A percentile compares a stretch with the other conserved stretches of the same genome.
phyloP scores from a whole-genome alignment of 768 basidiomycete species.

The Botryobasidium botryosum region DNA sequence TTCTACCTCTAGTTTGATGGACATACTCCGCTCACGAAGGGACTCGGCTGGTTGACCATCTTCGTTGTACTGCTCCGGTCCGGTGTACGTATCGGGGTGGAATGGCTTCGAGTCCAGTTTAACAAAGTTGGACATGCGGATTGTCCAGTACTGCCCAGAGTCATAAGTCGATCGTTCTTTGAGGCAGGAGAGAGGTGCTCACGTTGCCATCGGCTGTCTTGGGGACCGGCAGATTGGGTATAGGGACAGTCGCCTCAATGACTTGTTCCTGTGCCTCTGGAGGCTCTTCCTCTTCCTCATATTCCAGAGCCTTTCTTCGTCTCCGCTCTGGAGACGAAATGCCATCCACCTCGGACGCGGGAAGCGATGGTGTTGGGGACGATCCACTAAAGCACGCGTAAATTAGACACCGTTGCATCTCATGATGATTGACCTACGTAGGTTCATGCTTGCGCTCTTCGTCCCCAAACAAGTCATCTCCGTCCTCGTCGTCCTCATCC shows the following conservation, averaged over 20 bases:
- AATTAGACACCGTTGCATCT: no score
- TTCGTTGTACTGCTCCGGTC: constrained; percentile 63
- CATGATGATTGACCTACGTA: no score
- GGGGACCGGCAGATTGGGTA: constrained; percentile 79
- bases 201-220: constrained; percentile 70
- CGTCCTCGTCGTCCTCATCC: constrained; percentile 3
- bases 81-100: constrained; percentile 70
- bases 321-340: constrained; percentile 42
- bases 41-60: constrained; percentile 42
- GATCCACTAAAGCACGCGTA: no score
- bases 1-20: constrained; percentile 75
- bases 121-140: constrained; percentile 88
- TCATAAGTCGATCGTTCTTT: not conserved
- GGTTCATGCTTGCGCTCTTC: no score
- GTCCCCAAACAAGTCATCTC: no score
- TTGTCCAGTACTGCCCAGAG: constrained; percentile 62
- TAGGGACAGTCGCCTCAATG: constrained; percentile 52
- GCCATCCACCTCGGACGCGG: constrained; percentile 26
- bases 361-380: constrained; percentile 5
- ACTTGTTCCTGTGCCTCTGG: constrained; percentile 33
- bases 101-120: constrained; percentile 81
- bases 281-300: constrained; percentile 54
- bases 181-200: constrained; percentile 18
- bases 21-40: constrained; percentile 62
- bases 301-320: constrained; percentile 54